phyloP scores from a whole-genome alignment of 495 filamentous ascomycete species.

The Pyrenopolyporus hunteri region DNA sequence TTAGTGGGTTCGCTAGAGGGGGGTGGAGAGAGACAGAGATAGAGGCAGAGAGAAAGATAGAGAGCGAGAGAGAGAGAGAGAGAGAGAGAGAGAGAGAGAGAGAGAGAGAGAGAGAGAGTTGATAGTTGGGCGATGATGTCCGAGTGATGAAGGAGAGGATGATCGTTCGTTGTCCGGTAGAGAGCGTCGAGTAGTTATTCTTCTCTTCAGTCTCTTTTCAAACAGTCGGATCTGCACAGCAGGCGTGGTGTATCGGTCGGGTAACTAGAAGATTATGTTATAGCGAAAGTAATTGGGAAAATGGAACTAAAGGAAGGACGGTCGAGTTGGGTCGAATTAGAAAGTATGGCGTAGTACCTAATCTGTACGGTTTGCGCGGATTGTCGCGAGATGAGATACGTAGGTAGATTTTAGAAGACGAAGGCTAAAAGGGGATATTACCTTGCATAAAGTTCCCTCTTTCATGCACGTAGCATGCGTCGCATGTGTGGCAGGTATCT shows the following conservation, averaged over 20 bases:
- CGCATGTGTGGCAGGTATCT: not conserved
- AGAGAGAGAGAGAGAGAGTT: slow-evolving; percentile 1
- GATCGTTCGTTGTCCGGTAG: slow-evolving; percentile 15
- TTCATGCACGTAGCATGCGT: not conserved
- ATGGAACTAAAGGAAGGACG: slow-evolving; percentile 17
- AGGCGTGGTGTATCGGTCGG: slow-evolving; percentile 32
- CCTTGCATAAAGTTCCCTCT: not conserved
- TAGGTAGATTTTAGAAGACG: slow-evolving; percentile 7
- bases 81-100: no score
- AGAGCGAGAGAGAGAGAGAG: not conserved
- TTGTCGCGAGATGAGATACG: slow-evolving; percentile 27
- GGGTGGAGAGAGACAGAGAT: not conserved
- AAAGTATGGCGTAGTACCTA: slow-evolving; percentile 43
- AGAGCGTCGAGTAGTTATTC: slow-evolving; percentile 40
- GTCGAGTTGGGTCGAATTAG: slow-evolving; percentile 36
- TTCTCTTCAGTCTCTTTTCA: not conserved
- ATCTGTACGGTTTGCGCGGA: no score
- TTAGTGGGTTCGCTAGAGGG: not conserved
- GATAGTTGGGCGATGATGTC: slow-evolving; percentile 5
- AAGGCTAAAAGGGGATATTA: slow-evolving; percentile 17
- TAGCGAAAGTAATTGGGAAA: slow-evolving; percentile 17
- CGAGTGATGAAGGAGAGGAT: not conserved
- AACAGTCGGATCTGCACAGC: slow-evolving; percentile 27
- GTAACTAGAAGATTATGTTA: slow-evolving; percentile 41
- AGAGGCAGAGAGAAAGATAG: no score